Base-by-base conservation (phyloP, 768 basidiomycete species). In the Dioszegia crocea region DNA sequence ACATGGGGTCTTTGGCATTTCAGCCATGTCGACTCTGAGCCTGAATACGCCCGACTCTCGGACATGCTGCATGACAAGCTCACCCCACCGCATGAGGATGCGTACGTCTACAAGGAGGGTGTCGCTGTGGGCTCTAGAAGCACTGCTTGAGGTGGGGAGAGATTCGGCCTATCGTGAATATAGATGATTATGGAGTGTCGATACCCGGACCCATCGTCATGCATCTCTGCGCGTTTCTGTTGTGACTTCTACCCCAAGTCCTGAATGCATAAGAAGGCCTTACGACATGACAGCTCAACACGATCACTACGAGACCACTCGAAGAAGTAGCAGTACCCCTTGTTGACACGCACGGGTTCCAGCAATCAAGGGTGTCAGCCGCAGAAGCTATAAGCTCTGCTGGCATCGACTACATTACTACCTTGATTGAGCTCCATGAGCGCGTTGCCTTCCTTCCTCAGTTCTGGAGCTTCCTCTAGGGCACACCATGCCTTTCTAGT, bases 1-100 rank as follows among this genome's bases (percentile, higher is more conserved):
- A 79, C 81, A 0, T 94, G 91, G 90, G 70, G 81, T 58, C 76
- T 89, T 61, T 86, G 85, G 76, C 88, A 91, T 68, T 98, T 97
- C 70, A 78, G 78, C 31, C 83, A 84, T 65, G 78, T 87, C 27
- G 85, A 85, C 10, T 81, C 79, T 39, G 90, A 96, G 72, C 82
- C 86, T 14, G 79, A 83, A 24, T 96, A 90, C 74, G 85, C 88
- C 67, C 79, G 79, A 33, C 82, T 91, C 8, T 87, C 82, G 11
- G 81, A 76, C 54, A 59, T 83, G 24, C 85, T 85, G 12, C 64
- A 67, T 50, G 68, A 75, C 63, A 86, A 86, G 73, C 80, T 83
- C 11, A 77, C 76, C 4, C 88, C 89, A 6, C 77, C 84, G 0
- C 85, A 83, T 38, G 91, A 93, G 77, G 91, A 94, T 56, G 76